Conservation (phyloP, 2,329 filamentous ascomycete species). For the Trichoderma pleuroti region DNA sequence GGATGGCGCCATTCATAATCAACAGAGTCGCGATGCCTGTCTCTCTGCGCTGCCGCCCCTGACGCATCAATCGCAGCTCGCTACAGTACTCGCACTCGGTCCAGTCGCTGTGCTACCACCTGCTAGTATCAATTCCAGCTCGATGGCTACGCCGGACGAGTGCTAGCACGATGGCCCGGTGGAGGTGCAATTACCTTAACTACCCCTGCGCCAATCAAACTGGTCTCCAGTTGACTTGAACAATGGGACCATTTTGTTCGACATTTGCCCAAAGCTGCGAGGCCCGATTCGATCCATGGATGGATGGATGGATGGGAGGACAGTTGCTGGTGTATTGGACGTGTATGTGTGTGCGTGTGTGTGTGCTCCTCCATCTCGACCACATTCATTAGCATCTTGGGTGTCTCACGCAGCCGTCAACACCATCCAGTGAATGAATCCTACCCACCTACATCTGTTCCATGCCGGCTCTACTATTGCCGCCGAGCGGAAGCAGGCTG, state of each 20-base stretch:
- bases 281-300: background rate
- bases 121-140: background rate
- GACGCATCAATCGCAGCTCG: conserved; percentile 4
- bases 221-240: background rate
- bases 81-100: background rate
- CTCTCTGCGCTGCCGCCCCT: background rate
- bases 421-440: background rate
- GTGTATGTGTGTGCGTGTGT: background rate
- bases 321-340: background rate
- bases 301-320: background rate
- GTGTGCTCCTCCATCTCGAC: background rate
- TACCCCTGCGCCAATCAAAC: conserved; percentile 17
- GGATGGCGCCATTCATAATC: conserved; percentile 10
- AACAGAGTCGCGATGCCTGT: background rate
- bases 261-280: background rate
- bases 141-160: background rate
- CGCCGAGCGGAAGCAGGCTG: background rate
- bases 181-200: conserved; percentile 1
- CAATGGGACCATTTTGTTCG: background rate
- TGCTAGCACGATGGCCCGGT: background rate
- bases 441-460: background rate
- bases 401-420: background rate
- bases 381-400: background rate
- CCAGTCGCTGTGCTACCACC: background rate
- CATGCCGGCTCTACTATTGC: conserved; percentile 5